Percentiles rank a stretch among this genome's conserved stretches.
Evolutionary conservation across 2,329 filamentous ascomycete genomes (phyloP).

Genomic region (Cladosporium phlei): DNA sequence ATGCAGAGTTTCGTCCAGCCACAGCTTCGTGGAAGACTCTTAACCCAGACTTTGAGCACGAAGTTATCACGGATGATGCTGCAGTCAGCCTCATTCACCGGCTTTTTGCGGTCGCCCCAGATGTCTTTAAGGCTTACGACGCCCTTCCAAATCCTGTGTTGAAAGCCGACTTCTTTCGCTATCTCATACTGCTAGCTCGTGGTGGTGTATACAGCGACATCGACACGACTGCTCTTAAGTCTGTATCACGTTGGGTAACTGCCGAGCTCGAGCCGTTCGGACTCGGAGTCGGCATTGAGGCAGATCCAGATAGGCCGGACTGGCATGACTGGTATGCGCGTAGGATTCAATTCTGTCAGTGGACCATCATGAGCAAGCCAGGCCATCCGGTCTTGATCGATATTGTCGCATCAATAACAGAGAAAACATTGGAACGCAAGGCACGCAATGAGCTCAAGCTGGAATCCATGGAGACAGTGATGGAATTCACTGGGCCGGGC

Average conservation of each 20-base stretch:
- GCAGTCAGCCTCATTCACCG: constrained; percentile 76
- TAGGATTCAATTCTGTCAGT: constrained; percentile 96
- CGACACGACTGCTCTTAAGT: constrained; percentile 78
- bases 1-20: constrained; percentile 66
- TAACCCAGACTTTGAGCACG: constrained; percentile 88
- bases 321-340: constrained; percentile 96
- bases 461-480: constrained; percentile 57
- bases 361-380: constrained; percentile 94
- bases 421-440: constrained; percentile 69
- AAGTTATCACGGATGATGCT: constrained; percentile 89
- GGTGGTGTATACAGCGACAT: constrained; percentile 78
- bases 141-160: constrained; percentile 47
- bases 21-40: constrained; percentile 84
- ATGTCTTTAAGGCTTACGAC: constrained; percentile 46
- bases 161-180: constrained; percentile 63
- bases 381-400: constrained; percentile 89
- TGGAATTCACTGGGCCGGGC: constrained; percentile 86
- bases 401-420: constrained; percentile 69
- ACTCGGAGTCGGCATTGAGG: constrained; percentile 89
- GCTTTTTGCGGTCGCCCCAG: constrained; percentile 68
- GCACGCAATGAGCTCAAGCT: constrained; percentile 56
- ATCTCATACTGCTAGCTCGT: constrained; percentile 67
- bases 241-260: constrained; percentile 83
- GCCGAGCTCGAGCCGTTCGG: constrained; percentile 70
- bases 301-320: constrained; percentile 85